Base-by-base conservation (phyloP, 208 protist species). In the Leptomonas seymouri region DNA sequence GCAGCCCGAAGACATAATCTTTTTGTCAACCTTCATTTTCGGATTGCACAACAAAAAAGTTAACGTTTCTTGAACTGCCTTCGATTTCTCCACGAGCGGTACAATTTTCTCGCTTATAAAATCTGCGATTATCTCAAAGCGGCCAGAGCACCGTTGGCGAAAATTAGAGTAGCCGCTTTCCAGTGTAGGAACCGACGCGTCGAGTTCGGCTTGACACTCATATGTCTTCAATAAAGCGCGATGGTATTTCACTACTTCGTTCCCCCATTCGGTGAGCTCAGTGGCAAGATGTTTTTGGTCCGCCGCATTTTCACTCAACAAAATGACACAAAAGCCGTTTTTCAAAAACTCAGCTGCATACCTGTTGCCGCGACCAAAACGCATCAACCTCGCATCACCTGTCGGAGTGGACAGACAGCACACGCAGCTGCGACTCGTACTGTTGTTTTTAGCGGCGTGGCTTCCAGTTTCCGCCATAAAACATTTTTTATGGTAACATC, bases 141-240 rank as follows among this genome's bases (percentile, higher is more conserved):
- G 78, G 1, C 87, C 87, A 15, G 71, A 60, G n/a, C 84, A 76
- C 3, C 84, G 72, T n/a, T 82, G 55, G 23, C 87, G 80, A 53
- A 93, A 93, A 57, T 93, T 93, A 0, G 83, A 75, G 39, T 84
- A 93, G 0, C 84, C 87, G 61, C 58, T 67, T 28, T 89, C 78
- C 5, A 92, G 73, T 20, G 72, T 78, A 14, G 75, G 76, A 14
- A 56, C 56, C n/a, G 69, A 61, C 34, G 34, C 27, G 8, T 69
- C 64, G 48, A 76, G 55, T 18, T 76, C 71, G 4, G 67, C 16
- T 46, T 81, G 58, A 54, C 65, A 80, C 53, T 89, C 79, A 45
- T 87, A 80, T 3, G 83, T 67, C 55, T 67, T 72, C 27, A 83
- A 59, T 58, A 89, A 70, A 0, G 66, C 75, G n/a, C 42, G 42